Conservation (phyloP, 2,329 filamentous ascomycete genomes). For the Fusarium lyarnte region DNA sequence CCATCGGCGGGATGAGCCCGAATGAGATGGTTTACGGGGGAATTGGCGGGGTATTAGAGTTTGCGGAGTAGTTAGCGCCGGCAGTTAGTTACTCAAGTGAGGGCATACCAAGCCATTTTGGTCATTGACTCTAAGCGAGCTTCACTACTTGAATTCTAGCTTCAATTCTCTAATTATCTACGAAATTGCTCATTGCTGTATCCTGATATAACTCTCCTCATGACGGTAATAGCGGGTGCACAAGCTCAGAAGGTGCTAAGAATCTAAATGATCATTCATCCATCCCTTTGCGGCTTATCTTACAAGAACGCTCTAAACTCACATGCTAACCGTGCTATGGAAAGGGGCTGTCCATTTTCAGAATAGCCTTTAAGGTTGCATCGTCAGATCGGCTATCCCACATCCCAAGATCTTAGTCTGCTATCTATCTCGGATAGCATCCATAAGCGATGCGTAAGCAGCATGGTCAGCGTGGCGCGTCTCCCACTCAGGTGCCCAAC, state of each 20-base stretch:
- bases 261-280: background rate
- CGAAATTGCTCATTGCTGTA: fast-evolving
- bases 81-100: background rate
- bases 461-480: too few species aligned
- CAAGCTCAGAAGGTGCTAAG: background rate
- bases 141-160: fast-evolving
- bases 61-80: background rate
- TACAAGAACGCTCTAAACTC: background rate
- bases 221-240: fast-evolving
- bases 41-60: slow-evolving; percentile 3
- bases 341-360: background rate
- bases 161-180: fast-evolving
- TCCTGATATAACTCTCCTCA: fast-evolving
- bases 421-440: background rate
- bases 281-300: background rate
- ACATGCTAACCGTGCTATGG: background rate
- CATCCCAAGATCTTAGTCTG: background rate
- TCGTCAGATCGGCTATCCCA: background rate
- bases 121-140: background rate
- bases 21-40: background rate
- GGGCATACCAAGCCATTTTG: background rate
- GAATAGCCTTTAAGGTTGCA: background rate
- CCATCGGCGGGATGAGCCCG: background rate
- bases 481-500: background rate
- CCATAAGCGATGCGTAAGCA: background rate